phyloP scores from a whole-genome alignment of 1,284 basidiomycete species.

The Mycena citricolor region DNA sequence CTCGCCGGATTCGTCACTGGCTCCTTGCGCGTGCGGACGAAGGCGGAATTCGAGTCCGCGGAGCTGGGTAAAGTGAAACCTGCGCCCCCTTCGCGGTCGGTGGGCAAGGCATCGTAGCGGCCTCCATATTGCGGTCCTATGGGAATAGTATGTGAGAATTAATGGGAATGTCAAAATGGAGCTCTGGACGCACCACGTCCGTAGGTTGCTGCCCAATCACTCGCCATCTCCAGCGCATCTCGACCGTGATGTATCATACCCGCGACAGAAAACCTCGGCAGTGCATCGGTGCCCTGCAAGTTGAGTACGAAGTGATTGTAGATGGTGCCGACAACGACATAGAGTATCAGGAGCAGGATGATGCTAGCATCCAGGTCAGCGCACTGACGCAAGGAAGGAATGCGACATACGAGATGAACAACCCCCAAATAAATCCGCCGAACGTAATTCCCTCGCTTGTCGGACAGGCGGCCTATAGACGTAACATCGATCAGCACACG shows the following conservation, averaged over 20 bases:
- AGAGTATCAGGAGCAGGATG: slow-evolving; percentile 53
- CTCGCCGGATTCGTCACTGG: slow-evolving; percentile 39
- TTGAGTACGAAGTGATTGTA: slow-evolving; percentile 72
- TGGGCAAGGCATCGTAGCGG: too few species aligned
- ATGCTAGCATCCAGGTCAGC: slow-evolving; percentile 36
- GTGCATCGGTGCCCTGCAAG: slow-evolving; percentile 59
- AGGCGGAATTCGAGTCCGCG: slow-evolving; percentile 1
- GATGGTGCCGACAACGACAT: slow-evolving; percentile 58
- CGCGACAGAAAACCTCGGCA: slow-evolving; percentile 63
- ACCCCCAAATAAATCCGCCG: slow-evolving; percentile 51
- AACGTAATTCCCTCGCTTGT: slow-evolving; percentile 50
- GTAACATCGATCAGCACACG: slow-evolving; percentile 6
- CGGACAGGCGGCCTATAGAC: slow-evolving; percentile 61
- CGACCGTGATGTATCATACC: slow-evolving; percentile 45
- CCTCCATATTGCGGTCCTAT: too few species aligned
- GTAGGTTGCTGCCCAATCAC: slow-evolving; percentile 29
- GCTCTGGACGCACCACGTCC: slow-evolving; percentile 8
- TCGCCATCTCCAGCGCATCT: slow-evolving; percentile 43
- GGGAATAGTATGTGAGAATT: too few species aligned
- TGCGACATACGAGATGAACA: slow-evolving; percentile 49
- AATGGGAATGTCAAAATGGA: too few species aligned
- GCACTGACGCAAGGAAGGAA: too few species aligned
- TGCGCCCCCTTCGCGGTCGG: too few species aligned
- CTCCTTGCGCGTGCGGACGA: slow-evolving; percentile 20
- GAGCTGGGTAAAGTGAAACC: not conserved